A percentile compares a stretch with the other conserved stretches of the same genome.
Conservation (phyloP, 73 alveolate genomes). For the Paramecium sexaurelia region DNA sequence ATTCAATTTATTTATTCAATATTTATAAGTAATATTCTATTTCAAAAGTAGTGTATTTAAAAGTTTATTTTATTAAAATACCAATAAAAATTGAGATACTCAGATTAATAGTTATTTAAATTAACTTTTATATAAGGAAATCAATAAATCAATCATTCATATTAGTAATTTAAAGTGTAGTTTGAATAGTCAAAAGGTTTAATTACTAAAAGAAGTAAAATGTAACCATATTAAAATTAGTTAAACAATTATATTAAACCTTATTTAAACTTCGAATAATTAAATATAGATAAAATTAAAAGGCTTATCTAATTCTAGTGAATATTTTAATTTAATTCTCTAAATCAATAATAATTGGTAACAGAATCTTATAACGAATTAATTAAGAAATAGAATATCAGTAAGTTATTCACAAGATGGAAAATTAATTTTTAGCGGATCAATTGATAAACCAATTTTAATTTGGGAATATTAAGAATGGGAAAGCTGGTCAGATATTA, state of each 20-base stretch:
- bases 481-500: neutral
- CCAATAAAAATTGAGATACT: too few species aligned
- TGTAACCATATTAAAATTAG: slow-evolving; percentile 12
- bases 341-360: neutral
- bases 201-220: too few species aligned
- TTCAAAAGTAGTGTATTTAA: too few species aligned
- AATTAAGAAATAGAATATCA: slow-evolving; percentile 29
- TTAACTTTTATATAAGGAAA: too few species aligned
- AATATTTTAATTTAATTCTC: slow-evolving; percentile 29
- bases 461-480: slow-evolving; percentile 41
- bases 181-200: too few species aligned
- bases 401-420: slow-evolving; percentile 26
- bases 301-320: slow-evolving; percentile 27
- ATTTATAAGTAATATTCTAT: too few species aligned
- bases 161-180: too few species aligned
- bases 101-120: too few species aligned
- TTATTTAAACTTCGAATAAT: neutral
- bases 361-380: slow-evolving; percentile 43
- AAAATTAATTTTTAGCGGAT: slow-evolving; percentile 29
- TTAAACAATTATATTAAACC: neutral
- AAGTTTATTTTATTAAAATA: too few species aligned
- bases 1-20: too few species aligned
- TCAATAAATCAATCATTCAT: too few species aligned
- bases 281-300: neutral
- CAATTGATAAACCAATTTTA: slow-evolving; percentile 12